Conservation (phyloP, 1,139 yeast species). For the Suhomyces wounanorum region DNA sequence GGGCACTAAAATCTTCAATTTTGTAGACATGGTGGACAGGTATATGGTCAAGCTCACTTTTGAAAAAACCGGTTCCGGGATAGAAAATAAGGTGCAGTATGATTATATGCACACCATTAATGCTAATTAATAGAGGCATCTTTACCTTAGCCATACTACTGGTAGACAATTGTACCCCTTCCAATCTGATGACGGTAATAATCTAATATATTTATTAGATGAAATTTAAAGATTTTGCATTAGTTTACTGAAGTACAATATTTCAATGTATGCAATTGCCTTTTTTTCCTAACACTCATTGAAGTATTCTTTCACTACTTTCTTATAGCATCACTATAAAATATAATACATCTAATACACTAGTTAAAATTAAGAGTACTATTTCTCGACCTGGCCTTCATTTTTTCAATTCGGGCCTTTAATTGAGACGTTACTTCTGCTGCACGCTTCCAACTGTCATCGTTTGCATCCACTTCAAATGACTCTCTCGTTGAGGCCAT, state of each 20-base stretch:
- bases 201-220: too few species aligned
- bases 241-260: too few species aligned
- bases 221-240: too few species aligned
- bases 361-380: conserved; percentile 14
- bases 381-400: conserved; percentile 66
- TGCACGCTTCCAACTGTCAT: conserved; percentile 86
- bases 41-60: background rate
- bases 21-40: conserved; percentile 43
- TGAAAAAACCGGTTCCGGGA: conserved; percentile 13
- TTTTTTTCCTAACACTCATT: too few species aligned
- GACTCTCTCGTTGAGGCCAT: conserved; percentile 22
- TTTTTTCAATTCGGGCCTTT: conserved; percentile 84
- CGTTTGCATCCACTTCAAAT: conserved; percentile 40
- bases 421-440: conserved; percentile 86
- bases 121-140: too few species aligned
- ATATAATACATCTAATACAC: conserved; percentile 9
- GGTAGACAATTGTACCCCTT: too few species aligned
- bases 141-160: too few species aligned
- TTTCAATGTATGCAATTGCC: too few species aligned
- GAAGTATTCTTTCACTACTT: too few species aligned
- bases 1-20: conserved; percentile 83
- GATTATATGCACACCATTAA: background rate
- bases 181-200: too few species aligned
- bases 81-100: background rate
- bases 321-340: background rate